Percentiles rank a stretch among this genome's conserved stretches.
phyloP scores from a whole-genome alignment of 2,329 filamentous ascomycete genomes.

The Talaromyces sp. region DNA sequence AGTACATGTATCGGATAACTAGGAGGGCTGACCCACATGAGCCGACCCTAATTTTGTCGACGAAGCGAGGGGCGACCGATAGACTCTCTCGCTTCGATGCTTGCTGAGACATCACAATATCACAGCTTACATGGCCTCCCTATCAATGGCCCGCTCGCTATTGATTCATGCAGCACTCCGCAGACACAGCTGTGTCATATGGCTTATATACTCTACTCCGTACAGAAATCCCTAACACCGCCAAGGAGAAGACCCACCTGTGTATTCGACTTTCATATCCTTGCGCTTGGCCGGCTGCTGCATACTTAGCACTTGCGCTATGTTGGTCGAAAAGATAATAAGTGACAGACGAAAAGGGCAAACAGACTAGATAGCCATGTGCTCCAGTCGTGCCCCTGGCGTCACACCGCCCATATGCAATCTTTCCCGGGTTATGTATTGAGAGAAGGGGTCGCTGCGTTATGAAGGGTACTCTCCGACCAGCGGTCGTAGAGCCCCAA shows the following conservation, averaged over 20 bases:
- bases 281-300: neutral
- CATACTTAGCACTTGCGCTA: neutral
- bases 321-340: neutral
- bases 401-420: constrained; percentile 4
- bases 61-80: constrained; percentile 4
- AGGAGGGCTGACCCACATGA: neutral
- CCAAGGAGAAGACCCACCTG: neutral
- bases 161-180: neutral
- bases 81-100: neutral
- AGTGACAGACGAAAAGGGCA: neutral
- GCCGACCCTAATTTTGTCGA: neutral
- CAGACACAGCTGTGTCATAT: neutral
- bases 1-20: neutral
- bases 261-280: neutral
- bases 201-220: neutral
- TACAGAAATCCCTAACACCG: neutral
- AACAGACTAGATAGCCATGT: constrained; percentile 7
- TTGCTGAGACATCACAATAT: neutral
- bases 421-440: neutral
- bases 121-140: neutral
- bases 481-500: neutral
- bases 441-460: neutral
- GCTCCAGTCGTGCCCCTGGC: constrained; percentile 10
- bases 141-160: neutral
- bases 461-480: neutral